These are phyloP conservation scores for Solanum lignicaule DNA, from an alignment of 257 asterid genomes.

Conservation along the genomic window DNA sequence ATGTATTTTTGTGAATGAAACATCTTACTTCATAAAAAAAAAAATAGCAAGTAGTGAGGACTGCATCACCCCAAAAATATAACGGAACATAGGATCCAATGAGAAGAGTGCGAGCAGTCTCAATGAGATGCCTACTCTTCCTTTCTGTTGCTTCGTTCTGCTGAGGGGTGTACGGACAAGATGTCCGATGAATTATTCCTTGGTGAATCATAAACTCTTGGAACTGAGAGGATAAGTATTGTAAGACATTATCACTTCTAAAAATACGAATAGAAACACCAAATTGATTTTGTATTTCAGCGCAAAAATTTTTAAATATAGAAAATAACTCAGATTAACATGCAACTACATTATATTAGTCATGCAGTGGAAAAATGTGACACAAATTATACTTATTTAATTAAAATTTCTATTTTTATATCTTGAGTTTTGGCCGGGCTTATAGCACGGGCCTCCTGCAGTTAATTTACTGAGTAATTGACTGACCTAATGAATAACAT, in stretches of 20 bases:
- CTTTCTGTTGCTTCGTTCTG: neutral
- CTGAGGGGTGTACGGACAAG: neutral
- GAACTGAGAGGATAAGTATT: neutral
- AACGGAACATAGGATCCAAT: neutral
- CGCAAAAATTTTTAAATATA: too few species aligned
- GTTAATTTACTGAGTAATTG: neutral
- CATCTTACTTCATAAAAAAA: neutral
- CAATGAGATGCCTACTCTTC: neutral
- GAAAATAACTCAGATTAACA: neutral
- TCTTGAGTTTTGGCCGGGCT: neutral
- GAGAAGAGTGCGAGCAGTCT: neutral
- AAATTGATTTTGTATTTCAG: neutral
- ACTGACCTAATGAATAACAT: neutral
- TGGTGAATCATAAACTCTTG: neutral
- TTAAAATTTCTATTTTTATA: neutral
- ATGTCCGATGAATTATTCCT: neutral
- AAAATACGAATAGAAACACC: neutral
- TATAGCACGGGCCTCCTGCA: neutral
- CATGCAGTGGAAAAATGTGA: neutral
- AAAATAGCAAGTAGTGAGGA: neutral
- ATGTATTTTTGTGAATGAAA: neutral
- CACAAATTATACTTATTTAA: neutral
- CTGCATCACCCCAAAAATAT: neutral
- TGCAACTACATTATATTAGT: neutral
- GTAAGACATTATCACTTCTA: neutral